A percentile compares a stretch with the other conserved stretches of the same genome.
phyloP scores from a whole-genome alignment of 192 early-diverging fungal species.

The Coemansia sp. region DNA sequence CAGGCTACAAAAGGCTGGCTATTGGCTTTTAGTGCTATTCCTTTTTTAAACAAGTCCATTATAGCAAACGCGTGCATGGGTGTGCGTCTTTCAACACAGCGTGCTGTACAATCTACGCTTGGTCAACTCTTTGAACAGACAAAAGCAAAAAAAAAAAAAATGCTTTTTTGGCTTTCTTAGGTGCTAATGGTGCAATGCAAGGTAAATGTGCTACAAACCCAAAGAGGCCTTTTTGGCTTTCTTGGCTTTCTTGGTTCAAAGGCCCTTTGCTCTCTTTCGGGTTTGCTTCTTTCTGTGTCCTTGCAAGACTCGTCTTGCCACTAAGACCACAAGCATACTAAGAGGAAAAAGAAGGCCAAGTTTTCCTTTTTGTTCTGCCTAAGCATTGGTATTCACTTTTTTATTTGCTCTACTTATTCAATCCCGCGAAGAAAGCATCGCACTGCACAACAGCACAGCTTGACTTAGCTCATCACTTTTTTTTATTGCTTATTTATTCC shows the following conservation, averaged over 20 bases:
- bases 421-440: no score
- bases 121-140: neutral
- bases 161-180: no score
- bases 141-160: no score
- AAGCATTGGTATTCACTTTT: neutral
- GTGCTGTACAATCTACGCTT: no score
- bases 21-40: neutral
- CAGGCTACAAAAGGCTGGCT: no score
- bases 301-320: neutral
- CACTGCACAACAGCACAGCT: neutral
- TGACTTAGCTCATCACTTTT: slow-evolving; percentile 1
- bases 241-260: no score
- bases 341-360: neutral
- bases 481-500: neutral
- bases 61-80: neutral
- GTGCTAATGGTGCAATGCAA: neutral
- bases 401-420: neutral
- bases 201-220: no score
- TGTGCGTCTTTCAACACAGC: no score
- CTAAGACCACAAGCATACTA: neutral
- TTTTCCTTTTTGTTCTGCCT: neutral
- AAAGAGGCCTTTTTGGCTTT: neutral
- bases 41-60: neutral
- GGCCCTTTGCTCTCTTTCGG: no score
- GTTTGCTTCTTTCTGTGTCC: neutral